Conservation (phyloP, 2,329 filamentous ascomycete genomes). For the Botrytis porri region DNA sequence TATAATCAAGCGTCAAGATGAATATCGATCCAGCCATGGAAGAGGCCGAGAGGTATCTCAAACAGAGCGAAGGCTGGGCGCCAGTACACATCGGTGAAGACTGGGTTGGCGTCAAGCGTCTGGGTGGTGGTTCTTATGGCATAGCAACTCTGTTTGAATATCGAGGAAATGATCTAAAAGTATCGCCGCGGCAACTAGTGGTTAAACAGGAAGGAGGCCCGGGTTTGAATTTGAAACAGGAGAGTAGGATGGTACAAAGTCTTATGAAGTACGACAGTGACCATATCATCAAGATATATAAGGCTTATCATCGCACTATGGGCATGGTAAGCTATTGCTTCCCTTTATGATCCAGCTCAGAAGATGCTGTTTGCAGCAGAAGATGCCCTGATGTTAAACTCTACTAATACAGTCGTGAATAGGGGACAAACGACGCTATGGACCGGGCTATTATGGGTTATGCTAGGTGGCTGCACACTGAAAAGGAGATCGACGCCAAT, state of each 20-base stretch:
- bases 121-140: slow-evolving; percentile 9
- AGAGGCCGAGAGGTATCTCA: not conserved
- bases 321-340: not conserved
- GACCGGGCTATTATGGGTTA: not conserved
- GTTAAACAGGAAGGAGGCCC: slow-evolving; percentile 11
- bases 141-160: slow-evolving; percentile 15
- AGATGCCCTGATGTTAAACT: not conserved
- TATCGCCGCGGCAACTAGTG: not conserved
- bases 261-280: slow-evolving; percentile 13
- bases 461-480: no score
- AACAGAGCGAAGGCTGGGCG: not conserved
- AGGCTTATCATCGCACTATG: slow-evolving; percentile 10
- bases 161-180: not conserved
- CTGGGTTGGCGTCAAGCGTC: slow-evolving; percentile 6
- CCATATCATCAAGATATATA: slow-evolving; percentile 15
- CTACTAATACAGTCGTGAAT: not conserved
- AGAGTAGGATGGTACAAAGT: not conserved
- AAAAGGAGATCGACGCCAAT: not conserved
- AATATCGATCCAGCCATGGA: not conserved
- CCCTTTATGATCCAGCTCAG: not conserved
- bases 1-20: not conserved
- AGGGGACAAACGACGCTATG: not conserved
- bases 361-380: not conserved
- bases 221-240: not conserved
- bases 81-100: slow-evolving; percentile 8